Evolutionary conservation across 2,329 filamentous ascomycete genomes (phyloP).

Genomic region (Herpotrichia juniperi): DNA sequence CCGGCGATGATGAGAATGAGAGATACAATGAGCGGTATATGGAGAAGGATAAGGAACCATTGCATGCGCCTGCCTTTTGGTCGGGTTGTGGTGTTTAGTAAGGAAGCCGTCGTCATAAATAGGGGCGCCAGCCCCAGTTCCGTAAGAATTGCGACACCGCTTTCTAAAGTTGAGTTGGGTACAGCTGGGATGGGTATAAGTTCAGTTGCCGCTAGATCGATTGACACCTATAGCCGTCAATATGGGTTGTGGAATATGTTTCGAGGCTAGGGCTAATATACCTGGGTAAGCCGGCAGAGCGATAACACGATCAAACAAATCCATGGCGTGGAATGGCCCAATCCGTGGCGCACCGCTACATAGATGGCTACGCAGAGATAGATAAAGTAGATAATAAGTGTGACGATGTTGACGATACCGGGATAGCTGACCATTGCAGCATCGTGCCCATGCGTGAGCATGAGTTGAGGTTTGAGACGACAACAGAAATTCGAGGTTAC

Average conservation of each 20-base stretch:
- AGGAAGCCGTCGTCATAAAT: slow-evolving; percentile 42
- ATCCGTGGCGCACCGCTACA: slow-evolving; percentile 36
- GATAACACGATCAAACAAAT: slow-evolving; percentile 38
- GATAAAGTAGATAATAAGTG: slow-evolving; percentile 39
- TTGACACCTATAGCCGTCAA: slow-evolving; percentile 19
- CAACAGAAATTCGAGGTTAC: neutral
- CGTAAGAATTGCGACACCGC: slow-evolving; percentile 43
- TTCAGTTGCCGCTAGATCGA: slow-evolving; percentile 42
- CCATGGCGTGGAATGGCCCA: slow-evolving; percentile 42
- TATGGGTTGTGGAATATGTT: neutral
- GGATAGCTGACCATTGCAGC: slow-evolving; percentile 27
- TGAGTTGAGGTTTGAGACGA: neutral
- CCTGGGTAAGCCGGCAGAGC: slow-evolving; percentile 39
- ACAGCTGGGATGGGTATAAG: slow-evolving; percentile 25
- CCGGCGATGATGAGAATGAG: slow-evolving; percentile 44
- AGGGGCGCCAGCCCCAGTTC: slow-evolving; percentile 42
- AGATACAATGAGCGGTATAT: slow-evolving; percentile 40
- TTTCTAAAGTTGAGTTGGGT: slow-evolving; percentile 36
- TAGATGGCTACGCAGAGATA: slow-evolving; percentile 36
- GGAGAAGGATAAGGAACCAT: slow-evolving; percentile 41
- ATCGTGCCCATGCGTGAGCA: slow-evolving; percentile 5
- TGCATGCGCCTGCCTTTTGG: slow-evolving; percentile 46
- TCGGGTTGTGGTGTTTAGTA: slow-evolving; percentile 39
- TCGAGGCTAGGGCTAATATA: neutral
- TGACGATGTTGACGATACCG: slow-evolving; percentile 41